Evolutionary conservation across 305 asterid genomes (phyloP), one percentile per base, ranked within the genome.

Genomic region (Rubia tinctorum): DNA sequence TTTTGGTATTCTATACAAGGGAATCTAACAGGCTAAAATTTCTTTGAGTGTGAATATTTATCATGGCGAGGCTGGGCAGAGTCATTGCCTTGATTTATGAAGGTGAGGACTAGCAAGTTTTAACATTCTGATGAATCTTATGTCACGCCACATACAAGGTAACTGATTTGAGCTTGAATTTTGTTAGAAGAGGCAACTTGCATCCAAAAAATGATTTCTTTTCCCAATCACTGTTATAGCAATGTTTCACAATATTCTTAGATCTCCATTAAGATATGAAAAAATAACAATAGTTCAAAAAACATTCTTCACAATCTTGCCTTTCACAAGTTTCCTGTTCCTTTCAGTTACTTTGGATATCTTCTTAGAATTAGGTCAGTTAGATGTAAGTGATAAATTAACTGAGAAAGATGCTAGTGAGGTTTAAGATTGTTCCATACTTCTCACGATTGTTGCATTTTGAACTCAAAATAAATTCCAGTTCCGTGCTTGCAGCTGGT

Each of bases 401-500:
- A 47, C 56, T 44, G 72, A 45, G 43, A 10, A 7, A 68, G 58
- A 22, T 20, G 7, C 14, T 6, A 12, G 42, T 13, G 39, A 69
- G 2, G 14, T 27, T 25, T 47, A 49, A 17, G 44, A 7, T 27
- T 7, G 45, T 69, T 25, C n/a, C 13, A 20, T 1, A 69, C 44
- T 14, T 15, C 62, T 47, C 4, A 7, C 49, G 42, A 47, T n/a
- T 45, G 44, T 27, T 49, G 44, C 8, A 43, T 25, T 5, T 8
- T 18, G 42, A 25, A 14, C 30, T 20, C 55, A 11, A n/a, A 12
- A 8, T 18, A 49, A n/a, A 64, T 40, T 40, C 71, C 27, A 6
- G 11, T 42, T 42, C 20, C 9, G 4, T 67, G 71, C 71, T 67
- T 67, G 39, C 71, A 20, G 58, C 34, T 67, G 71, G 71, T 67